Base-by-base conservation (phyloP, 1,284 basidiomycete species). In the Psilocybe mexicana region DNA sequence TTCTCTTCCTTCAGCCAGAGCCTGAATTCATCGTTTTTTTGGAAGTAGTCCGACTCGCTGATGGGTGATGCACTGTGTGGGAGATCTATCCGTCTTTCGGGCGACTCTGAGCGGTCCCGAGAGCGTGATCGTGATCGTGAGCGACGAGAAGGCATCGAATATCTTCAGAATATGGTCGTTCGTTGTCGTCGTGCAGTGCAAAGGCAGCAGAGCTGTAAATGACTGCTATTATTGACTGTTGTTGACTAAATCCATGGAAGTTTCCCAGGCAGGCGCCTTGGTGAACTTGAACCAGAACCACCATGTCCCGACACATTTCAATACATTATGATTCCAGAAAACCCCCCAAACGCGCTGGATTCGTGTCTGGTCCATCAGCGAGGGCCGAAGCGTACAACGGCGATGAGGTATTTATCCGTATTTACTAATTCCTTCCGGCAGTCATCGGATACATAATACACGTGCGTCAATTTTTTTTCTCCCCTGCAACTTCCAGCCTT, bases 1-100 rank as follows among this genome's bases (percentile, higher is more conserved):
- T 90, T 91, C 73, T 90, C 88, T 43, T 89, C 85, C 69, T 85
- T 90, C 59, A 92, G 75, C 90, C 90, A 93, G 45, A 81, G 70
- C 61, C 85, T 79, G 67, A 92, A 92, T 66, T 92, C 90, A 59
- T 85, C 82, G 60, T 82, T 89, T 71, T 88, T 91, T 63, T 84
- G 78, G 72, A 90, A 92, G 64, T 92, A 93, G 67, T 92, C 90
- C 0, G 83, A 79, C 65, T 90, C 88, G 0, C 82, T 82, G 62
- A 92, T 86, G 4, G 79, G 74, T 25, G 76, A 68, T 2, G 83
- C 81, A 38, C 79, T 79, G 23, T 78, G 69, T 4, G 89, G 87
- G 11, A 90, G 74, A 7, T 73, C 61, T 2, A 65, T 57, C 12
- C 66, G 65, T 52, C 72, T 67, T 48, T 78, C 77, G n/a, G 79